A percentile compares a stretch with the other conserved stretches of the same genome.
These are phyloP conservation scores for Suhomyces panamericanus DNA, from an alignment of 1,139 yeast species.

Conservation along the genomic window DNA sequence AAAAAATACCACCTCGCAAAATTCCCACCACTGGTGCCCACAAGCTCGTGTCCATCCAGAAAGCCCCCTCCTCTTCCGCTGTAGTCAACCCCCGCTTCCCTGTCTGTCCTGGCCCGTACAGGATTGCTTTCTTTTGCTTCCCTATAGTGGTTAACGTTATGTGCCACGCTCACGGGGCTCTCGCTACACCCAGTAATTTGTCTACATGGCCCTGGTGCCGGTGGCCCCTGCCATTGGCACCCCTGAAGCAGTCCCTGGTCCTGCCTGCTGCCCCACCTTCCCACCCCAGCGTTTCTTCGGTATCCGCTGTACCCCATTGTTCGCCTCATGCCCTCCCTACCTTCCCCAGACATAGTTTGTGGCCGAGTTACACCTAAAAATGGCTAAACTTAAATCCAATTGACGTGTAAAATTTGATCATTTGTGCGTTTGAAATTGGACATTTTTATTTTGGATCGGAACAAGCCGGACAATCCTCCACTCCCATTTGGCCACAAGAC, in stretches of 20 bases:
- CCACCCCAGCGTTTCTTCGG: not conserved
- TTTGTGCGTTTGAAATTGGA: slow-evolving; percentile 2
- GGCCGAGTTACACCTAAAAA: not conserved
- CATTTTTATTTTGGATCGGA: not conserved
- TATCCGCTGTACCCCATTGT: not conserved
- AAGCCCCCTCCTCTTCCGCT: slow-evolving; percentile 1
- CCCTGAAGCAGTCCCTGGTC: no score
- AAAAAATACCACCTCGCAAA: not conserved
- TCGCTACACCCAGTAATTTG: no score
- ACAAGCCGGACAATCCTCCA: not conserved
- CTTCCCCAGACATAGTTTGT: not conserved
- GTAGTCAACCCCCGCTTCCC: not conserved
- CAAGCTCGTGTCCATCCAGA: slow-evolving; percentile 1
- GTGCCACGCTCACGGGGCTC: not conserved
- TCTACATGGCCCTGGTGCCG: no score
- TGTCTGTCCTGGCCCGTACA: not conserved
- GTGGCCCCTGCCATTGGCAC: no score
- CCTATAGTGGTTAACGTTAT: slow-evolving; percentile 3
- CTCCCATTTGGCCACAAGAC: not conserved
- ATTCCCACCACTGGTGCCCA: not conserved
- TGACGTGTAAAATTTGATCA: slow-evolving; percentile 1
- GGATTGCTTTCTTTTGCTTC: slow-evolving; percentile 1
- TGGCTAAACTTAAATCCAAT: slow-evolving; percentile 1
- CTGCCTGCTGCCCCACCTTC: no score
- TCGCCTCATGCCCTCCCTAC: not conserved